Conservation (phyloP, 2,329 filamentous ascomycete genomes). For the Neoascochyta sp. region DNA sequence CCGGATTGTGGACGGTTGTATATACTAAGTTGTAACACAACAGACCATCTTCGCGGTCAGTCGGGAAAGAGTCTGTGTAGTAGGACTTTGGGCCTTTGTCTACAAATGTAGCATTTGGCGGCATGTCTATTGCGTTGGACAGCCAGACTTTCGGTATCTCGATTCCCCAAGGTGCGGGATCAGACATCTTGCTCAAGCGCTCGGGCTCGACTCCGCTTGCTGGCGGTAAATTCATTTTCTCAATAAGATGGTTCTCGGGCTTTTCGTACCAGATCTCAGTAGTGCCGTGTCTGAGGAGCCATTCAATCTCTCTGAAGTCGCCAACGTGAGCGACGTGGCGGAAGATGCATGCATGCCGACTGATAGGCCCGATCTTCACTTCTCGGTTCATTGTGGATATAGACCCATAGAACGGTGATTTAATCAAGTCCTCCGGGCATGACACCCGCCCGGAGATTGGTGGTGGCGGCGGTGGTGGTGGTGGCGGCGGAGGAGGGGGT, state of each 20-base stretch:
- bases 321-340: constrained; percentile 17
- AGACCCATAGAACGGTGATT: too few species aligned
- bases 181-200: too few species aligned
- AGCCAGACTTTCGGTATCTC: constrained; percentile 29
- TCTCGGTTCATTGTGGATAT: too few species aligned
- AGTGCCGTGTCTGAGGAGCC: constrained; percentile 24
- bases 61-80: constrained; percentile 22
- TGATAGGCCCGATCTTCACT: constrained; percentile 20
- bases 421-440: too few species aligned
- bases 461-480: constrained; percentile 12
- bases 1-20: constrained; percentile 23
- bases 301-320: constrained; percentile 29
- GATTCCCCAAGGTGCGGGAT: too few species aligned
- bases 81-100: constrained; percentile 3
- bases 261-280: constrained; percentile 33
- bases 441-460: too few species aligned
- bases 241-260: constrained; percentile 13
- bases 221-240: constrained; percentile 13
- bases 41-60: constrained; percentile 24
- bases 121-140: constrained; percentile 27
- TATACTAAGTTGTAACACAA: constrained; percentile 19
- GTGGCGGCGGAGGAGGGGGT: constrained; percentile 10
- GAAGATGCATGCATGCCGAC: constrained; percentile 23
- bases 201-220: too few species aligned
- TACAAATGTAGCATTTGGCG: constrained; percentile 18